Conservation (phyloP, 768 basidiomycete species). For the Mycena chlorophos region DNA sequence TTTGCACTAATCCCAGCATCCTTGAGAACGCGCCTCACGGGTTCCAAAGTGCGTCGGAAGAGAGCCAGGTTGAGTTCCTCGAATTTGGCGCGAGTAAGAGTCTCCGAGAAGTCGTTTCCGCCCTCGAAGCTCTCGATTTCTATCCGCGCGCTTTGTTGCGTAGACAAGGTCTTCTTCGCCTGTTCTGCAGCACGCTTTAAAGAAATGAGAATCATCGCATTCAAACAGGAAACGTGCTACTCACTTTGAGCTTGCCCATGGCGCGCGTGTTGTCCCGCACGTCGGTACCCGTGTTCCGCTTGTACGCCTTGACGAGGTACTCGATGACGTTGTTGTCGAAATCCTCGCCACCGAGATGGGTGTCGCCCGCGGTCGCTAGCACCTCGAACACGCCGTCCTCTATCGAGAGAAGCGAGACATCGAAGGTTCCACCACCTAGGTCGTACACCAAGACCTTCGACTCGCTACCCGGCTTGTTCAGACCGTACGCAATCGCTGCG, state of each 20-base stretch:
- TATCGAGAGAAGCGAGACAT: conserved; percentile 69
- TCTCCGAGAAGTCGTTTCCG: conserved; percentile 79
- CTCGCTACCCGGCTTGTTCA: conserved; percentile 59
- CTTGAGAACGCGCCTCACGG: conserved; percentile 81
- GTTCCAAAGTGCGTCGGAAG: conserved; percentile 83
- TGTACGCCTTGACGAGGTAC: conserved; percentile 67
- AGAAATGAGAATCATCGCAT: too few relatives aligned
- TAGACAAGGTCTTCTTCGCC: conserved; percentile 69
- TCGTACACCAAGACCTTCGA: conserved; percentile 70
- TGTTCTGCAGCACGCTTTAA: conserved; percentile 72
- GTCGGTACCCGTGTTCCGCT: conserved; percentile 65
- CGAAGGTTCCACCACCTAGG: conserved; percentile 73
- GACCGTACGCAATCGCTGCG: conserved; percentile 70
- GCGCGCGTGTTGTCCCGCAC: conserved; percentile 62
- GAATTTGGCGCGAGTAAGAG: conserved; percentile 80
- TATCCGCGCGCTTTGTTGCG: conserved; percentile 48
- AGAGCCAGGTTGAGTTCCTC: conserved; percentile 84
- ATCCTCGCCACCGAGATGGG: conserved; percentile 73
- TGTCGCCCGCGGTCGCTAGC: conserved; percentile 71
- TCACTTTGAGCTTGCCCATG: conserved; percentile 67
- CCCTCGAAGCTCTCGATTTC: conserved; percentile 70
- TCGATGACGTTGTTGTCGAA: conserved; percentile 75
- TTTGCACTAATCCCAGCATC: conserved; percentile 80
- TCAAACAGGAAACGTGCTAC: too few relatives aligned
- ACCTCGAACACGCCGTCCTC: conserved; percentile 72